Base-by-base conservation (phyloP, 1,139 yeast species). In the Saccharomyces hybrid region DNA sequence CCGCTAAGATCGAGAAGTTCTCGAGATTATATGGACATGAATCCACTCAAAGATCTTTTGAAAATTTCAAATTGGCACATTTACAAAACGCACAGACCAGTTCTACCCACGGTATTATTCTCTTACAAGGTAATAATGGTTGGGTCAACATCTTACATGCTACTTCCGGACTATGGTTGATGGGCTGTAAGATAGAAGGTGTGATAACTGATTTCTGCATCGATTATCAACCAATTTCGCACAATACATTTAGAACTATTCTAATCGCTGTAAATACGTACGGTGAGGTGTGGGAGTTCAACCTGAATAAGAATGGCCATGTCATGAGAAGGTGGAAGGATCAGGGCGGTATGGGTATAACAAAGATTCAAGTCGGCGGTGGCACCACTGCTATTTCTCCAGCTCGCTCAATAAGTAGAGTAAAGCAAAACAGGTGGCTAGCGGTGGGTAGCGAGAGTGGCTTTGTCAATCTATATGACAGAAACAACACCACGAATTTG, bases 261-360 rank as follows among this genome's bases (percentile, higher is more conserved):
- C 68, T 88, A 26, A 71, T 87, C 14, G 83, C 88, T 27, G 81
- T 84, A 23, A 91, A 87, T 66, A 77, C 84, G 0, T 79, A 81
- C 13, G 98, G 98, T 47, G 95, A 89, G 58, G 80, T 93, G 2
- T 91, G 96, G 95, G 97, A 90, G 63, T 95, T 88, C 74, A 81
- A 80, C 58, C 70, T 86, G 54, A 72, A 71, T 3, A 67, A 71
- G 16, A 70, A 67, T 14, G 74, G 79, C 29, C 75, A 78, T 57
- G 77, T 88, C 26, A 59, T 79, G 2, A 76, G 78, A 54, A 81
- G 83, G 66, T 95, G 99, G 99, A 78, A 78, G 53, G 99, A 95
- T 68, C 86, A 84, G 47, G 86, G 95, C 29, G 96, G 95, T 31
- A 77, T 88, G 41, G 96, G 95, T 34, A 81, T 89, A 55, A 89